Base-by-base conservation (phyloP, 177 flowering plant genomes). In the Tripterygium wilfordii region DNA sequence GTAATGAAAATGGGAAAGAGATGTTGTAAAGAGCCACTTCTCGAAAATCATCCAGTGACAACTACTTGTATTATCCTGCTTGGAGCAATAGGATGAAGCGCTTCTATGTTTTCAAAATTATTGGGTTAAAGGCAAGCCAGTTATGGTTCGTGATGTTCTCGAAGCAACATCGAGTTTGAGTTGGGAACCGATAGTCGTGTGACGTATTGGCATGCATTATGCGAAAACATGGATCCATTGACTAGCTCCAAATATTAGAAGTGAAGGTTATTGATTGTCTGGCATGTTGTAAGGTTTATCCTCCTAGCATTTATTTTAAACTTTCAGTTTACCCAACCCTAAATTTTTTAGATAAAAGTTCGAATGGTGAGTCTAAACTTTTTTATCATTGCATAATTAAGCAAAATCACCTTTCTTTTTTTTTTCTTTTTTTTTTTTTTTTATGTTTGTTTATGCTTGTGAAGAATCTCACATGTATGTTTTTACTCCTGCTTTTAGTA, bases 171-270 rank as follows among this genome's bases (percentile, higher is more conserved):
- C 63, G 42, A 81, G 79, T 14, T 67, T 85, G 45, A 85, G 91
- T 33, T 88, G 91, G 96, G 96, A 88, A 49, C 96, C 94, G 20
- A 64, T 66, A 79, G 96, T 88, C 31, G 78, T 87, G 88, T 71
- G 79, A n/a, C n/a, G n/a, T n/a, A n/a, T n/a, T n/a, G n/a, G 85
- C 87, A 92, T 42, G 98, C 95, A 13, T 54, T 90, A 20, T 64
- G 74, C 38, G 78, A 70, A 31, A 69, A 61, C 18, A 21, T 35
- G 23, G 76, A 80, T 58, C 18, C 54, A 20, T 45, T 45, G 24
- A 43, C 56, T 25, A 57, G 66, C 31, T 64, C 82, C 18, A 62
- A 72, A 60, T 65, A 58, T 63, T 75, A 20, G 58, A 56, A 60
- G 85, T 90, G 44, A 84, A 79, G 54, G 87, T 89, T 21, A 68